Percentiles rank a stretch among this genome's conserved stretches.
These are phyloP conservation scores for Eutypella sp. DNA, from an alignment of 2,329 filamentous ascomycete genomes.

Conservation along the genomic window DNA sequence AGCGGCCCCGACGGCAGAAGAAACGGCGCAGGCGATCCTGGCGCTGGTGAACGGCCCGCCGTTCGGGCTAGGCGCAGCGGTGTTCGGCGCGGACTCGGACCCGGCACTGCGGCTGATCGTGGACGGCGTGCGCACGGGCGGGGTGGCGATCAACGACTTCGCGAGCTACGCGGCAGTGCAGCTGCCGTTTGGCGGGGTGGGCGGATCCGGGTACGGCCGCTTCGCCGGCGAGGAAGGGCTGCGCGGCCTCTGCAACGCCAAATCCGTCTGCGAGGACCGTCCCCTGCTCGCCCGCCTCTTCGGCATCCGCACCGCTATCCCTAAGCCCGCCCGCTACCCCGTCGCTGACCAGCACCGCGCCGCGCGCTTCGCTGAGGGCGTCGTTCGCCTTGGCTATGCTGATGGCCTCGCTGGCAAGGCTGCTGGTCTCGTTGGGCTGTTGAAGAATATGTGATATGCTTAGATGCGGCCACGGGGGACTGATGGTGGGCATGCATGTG, in stretches of 20 bases:
- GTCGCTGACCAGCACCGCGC: conserved; percentile 58
- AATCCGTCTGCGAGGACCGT: conserved; percentile 78
- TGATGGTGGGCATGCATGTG: background rate
- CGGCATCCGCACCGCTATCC: conserved; percentile 71
- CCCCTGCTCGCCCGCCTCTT: conserved; percentile 41
- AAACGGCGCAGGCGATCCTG: conserved; percentile 56
- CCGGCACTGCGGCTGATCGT: conserved; percentile 61
- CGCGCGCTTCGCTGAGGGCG: conserved; percentile 60
- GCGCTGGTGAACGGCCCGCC: conserved; percentile 74
- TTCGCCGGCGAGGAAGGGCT: conserved; percentile 91
- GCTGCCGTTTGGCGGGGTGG: conserved; percentile 88
- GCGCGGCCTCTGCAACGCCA: conserved; percentile 77
- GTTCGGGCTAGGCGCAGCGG: conserved; percentile 83
- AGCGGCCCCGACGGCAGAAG: background rate
- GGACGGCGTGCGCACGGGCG: conserved; percentile 68
- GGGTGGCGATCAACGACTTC: conserved; percentile 96
- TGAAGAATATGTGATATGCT: conserved; percentile 34
- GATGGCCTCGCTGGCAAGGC: conserved; percentile 33
- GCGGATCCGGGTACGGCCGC: conserved; percentile 83
- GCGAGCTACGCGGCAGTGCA: conserved; percentile 90
- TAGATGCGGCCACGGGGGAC: background rate
- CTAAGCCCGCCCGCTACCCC: conserved; percentile 75
- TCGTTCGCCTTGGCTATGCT: conserved; percentile 59
- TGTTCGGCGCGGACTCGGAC: conserved; percentile 68
- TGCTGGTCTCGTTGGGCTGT: conserved; percentile 34